Evolutionary conservation across 306 rosid genomes (phyloP), one percentile per base, ranked within the genome.

Genomic region (Bauhinia variegata): DNA sequence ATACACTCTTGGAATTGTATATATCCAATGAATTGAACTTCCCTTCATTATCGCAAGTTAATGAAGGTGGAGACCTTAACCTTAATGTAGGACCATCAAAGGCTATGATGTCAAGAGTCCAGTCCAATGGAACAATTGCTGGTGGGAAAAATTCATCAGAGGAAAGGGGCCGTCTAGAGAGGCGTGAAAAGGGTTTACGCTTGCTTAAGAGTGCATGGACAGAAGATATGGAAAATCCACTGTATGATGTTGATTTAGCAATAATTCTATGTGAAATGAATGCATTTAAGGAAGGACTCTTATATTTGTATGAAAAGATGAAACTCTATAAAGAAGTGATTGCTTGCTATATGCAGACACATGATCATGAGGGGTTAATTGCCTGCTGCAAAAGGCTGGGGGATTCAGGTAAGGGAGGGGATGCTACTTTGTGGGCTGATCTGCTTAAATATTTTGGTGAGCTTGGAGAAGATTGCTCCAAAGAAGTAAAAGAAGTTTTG

Each of bases 401-500:
- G 56, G 95, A 90, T 83, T 90, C 84, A n/a, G 90, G 86, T 30
- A 86, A 82, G 77, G 98, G 95, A 64, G 98, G 98, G 49, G 99
- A 93, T 73, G 86, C 99, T 19, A 71, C 95, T 60, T 90, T 93
- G 31, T 93, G 99, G 99, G 97, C 91, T n/a, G 99, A 90, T 81
- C 56, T 93, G 46, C 83, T 93, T 54, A 93, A 88, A 83, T 93
- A 93, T 86, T 93, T 93, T 63, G 96, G 97, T 48, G 99, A 93
- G 81, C 97, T 93, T 59, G 99, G 99, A 66, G 99, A 90, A 88
- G 97, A 93, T 82, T 93, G 99, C 78, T 88, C 96, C 60, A 85
- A 86, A 73, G 99, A 90, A 88, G 99, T 93, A 73, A 90, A 93
- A 83, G 92, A 93, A 84, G 97, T 93, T 73, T 82, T 93, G 83